Evolutionary conservation across 495 filamentous ascomycete species (phyloP), one percentile per base, ranked within the genome.

Genomic region (Penicillium fimorum): DNA sequence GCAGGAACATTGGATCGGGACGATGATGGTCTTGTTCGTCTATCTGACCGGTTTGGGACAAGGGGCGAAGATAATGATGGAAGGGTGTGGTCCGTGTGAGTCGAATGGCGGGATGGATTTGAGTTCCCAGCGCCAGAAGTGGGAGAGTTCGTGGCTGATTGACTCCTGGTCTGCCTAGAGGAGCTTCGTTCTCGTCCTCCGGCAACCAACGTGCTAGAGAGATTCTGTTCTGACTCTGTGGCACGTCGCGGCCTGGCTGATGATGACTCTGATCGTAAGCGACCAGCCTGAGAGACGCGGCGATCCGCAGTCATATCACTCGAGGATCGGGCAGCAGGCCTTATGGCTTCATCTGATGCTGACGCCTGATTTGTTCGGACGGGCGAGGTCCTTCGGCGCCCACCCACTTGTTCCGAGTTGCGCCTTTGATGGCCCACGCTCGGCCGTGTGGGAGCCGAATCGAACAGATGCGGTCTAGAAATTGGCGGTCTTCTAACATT

Each of bases 401-500:
- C 51, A 53, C 45, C 63, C 11, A 54, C 66, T 38, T 76, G 82
- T 52, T 84, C 85, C 2, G 82, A 83, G 17, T 81, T 74, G 47
- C 79, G 74, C 47, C 75, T 72, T 35, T 74, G 76, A 51, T 79
- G 81, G 6, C 61, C 57, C n/a, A 63, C 30, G 8, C 57, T 65
- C 18, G 73, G 65, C 4, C 70, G 73, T 22, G 76, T 63, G 22
- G 61, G 58, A 1, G 63, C 53, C 12, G 77, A 75, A 52, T 81
- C 77, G 40, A 86, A 73, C 27, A 85, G 64, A 63, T 80, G 79
- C 11, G 82, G 82, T 45, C 82, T 70, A 3, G 82, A 84, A 5
- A 82, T 66, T 4, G 84, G 81, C 8, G 82, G 82, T 43, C 76
- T 69, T 37, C 76, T 66, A 22, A 59, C 55, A 25, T 18, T 43